Conservation (phyloP, 2,329 filamentous ascomycete species). For the Verticillium longisporum region DNA sequence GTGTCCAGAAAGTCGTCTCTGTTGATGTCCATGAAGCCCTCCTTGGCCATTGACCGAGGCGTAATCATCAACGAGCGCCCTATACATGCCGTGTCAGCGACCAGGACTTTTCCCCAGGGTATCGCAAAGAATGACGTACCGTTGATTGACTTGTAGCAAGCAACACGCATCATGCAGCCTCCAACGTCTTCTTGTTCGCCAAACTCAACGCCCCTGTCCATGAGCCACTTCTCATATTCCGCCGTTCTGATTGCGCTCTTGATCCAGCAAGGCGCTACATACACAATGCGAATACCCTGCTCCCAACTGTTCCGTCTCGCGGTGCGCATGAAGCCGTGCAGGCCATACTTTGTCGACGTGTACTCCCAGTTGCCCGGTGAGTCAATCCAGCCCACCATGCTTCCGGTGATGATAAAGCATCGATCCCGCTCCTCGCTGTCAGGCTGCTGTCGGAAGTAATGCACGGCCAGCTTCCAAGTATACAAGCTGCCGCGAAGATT, state of each 20-base stretch:
- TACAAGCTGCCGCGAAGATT: conserved; percentile 34
- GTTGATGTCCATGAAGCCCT: conserved; percentile 31
- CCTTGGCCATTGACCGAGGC: conserved; percentile 26
- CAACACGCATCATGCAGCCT: conserved; percentile 24
- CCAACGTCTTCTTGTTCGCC: conserved; percentile 24
- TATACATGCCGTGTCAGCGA: conserved; percentile 2
- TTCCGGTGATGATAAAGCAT: conserved; percentile 41
- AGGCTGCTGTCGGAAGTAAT: conserved; percentile 36
- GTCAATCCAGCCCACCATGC: conserved; percentile 40
- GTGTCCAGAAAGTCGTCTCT: conserved; percentile 26
- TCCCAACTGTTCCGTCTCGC: conserved; percentile 27
- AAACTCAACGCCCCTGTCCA: conserved; percentile 31
- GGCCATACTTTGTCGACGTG: conserved; percentile 35
- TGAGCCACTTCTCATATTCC: conserved; percentile 32
- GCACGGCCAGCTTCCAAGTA: conserved; percentile 37
- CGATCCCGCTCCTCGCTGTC: conserved; percentile 30
- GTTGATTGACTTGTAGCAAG: conserved; percentile 22
- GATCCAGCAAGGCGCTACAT: conserved; percentile 36
- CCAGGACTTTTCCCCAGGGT: not conserved
- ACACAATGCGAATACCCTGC: conserved; percentile 37
- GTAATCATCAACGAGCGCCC: conserved; percentile 32
- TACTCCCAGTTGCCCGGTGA: conserved; percentile 32
- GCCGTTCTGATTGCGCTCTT: conserved; percentile 26
- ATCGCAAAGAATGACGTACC: conserved; percentile 10
- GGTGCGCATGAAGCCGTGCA: conserved; percentile 34